Evolutionary conservation across 768 basidiomycete species (phyloP), one percentile per base, ranked within the genome.

Genomic region (Suillus brevipes): DNA sequence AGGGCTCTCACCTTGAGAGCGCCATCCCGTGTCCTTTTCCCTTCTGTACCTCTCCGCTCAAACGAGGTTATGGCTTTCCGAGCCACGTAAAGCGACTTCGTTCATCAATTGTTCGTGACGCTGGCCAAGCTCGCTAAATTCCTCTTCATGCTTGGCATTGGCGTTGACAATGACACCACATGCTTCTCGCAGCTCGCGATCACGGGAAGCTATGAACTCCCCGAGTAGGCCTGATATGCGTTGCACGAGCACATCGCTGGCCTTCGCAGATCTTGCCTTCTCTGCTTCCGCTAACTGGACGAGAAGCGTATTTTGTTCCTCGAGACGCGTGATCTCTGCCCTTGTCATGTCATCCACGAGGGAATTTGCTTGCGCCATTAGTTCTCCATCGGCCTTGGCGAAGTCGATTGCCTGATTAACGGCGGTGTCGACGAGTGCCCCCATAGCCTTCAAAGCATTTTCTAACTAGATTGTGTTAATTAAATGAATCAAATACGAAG

Each of bases 181-280:
- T 2, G 86, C 83, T 34, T 86, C 84, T 47, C 83, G 82, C 61
- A 95, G 78, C 23, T 85, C 85, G 18, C 82, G 79, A 72, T 95
- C 90, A 36, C 91, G 85, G 56, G 88, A 83, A 50, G 83, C 77
- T 37, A 88, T 83, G 74, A 90, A 96, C 34, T 85, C 88, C 13
- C 84, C 87, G 2, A 97, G 78, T 68, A 95, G 80, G 4, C 81
- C 80, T 1, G 91, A 90, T 59, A 97, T 82, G 45, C 88, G 89
- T 49, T 89, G 84, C n/a, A 95, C 75, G 14, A 97, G 75, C 47
- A 91, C 89, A 49, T 88, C 87, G 65, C 87, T 90, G 1, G 90
- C 85, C 58, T 82, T 85, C 31, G 89, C 86, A 0, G 89, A 84
- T 65, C 87, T 89, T 16, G 74, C 72, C 72, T 85, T 86, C 74